Evolutionary conservation across 2,329 filamentous ascomycete species (phyloP).

Genomic region (Metarhizium rileyi): DNA sequence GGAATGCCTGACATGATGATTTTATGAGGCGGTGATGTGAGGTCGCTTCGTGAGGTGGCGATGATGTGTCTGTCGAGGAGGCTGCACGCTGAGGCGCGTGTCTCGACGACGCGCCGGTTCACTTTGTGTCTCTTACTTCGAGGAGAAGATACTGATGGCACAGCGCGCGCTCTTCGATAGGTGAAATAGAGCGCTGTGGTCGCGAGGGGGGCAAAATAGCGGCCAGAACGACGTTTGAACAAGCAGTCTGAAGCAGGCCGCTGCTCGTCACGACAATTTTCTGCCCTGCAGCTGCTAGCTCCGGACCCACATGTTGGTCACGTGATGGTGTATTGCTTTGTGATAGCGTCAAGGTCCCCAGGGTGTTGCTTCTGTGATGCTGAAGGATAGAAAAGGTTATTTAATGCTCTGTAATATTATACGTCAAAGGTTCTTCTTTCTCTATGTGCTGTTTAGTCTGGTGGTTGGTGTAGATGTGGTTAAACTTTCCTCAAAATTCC

Average conservation of each 20-base stretch:
- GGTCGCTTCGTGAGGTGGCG: constrained; percentile 15
- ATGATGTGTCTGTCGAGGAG: constrained; percentile 15
- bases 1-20: constrained; percentile 42
- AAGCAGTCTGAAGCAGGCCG: constrained; percentile 12
- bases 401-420: no score
- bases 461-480: no score
- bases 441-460: no score
- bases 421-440: no score
- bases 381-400: no score
- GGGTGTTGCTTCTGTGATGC: no score
- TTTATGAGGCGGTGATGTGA: constrained; percentile 16
- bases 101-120: constrained; percentile 21
- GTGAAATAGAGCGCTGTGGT: no score
- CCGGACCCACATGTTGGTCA: constrained; percentile 15
- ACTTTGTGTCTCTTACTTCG: constrained; percentile 9
- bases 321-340: no score
- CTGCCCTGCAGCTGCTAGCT: constrained; percentile 12
- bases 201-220: constrained; percentile 17
- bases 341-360: no score
- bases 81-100: constrained; percentile 27
- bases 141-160: neutral
- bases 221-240: constrained; percentile 19
- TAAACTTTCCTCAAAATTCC: no score
- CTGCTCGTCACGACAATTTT: constrained; percentile 26
- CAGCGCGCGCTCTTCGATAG: constrained; percentile 5